Percentiles rank a stretch among this genome's conserved stretches.
Conservation (phyloP, 2,329 filamentous ascomycete species). For the Fusarium denticulatum region DNA sequence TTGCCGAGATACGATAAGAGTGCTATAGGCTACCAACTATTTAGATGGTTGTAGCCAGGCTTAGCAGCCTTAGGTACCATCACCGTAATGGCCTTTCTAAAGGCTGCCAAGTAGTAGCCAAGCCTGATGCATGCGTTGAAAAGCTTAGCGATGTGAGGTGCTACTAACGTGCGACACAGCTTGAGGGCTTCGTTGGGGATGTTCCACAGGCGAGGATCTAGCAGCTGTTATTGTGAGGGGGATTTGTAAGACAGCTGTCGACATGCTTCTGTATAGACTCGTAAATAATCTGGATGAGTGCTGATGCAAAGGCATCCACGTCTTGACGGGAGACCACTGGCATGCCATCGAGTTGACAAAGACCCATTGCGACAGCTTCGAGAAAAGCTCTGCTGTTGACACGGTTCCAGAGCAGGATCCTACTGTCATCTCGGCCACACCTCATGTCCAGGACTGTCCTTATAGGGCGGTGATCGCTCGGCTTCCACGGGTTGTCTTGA, state of each 20-base stretch:
- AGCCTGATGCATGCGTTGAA: slow-evolving; percentile 3
- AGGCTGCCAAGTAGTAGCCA: background rate
- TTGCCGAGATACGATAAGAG: slow-evolving; percentile 1
- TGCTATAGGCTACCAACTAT: slow-evolving; percentile 7
- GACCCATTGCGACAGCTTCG: background rate
- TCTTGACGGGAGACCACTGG: background rate
- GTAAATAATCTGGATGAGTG: background rate
- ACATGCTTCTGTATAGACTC: background rate
- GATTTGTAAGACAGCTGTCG: background rate
- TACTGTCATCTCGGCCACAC: background rate
- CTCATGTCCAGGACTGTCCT: background rate
- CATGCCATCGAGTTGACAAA: background rate
- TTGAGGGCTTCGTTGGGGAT: slow-evolving; percentile 6
- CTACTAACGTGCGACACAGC: background rate
- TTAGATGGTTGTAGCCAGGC: background rate
- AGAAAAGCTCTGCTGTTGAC: background rate
- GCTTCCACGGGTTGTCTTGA: background rate
- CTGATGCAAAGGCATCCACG: background rate
- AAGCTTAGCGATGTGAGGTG: background rate
- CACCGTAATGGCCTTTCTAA: background rate
- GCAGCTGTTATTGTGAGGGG: background rate
- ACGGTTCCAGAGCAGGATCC: background rate
- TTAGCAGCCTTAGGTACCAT: slow-evolving; percentile 11
- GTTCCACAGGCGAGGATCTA: background rate
- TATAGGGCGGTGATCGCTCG: background rate